Conservation (phyloP, 768 basidiomycete species). For the Boletus speciosus region DNA sequence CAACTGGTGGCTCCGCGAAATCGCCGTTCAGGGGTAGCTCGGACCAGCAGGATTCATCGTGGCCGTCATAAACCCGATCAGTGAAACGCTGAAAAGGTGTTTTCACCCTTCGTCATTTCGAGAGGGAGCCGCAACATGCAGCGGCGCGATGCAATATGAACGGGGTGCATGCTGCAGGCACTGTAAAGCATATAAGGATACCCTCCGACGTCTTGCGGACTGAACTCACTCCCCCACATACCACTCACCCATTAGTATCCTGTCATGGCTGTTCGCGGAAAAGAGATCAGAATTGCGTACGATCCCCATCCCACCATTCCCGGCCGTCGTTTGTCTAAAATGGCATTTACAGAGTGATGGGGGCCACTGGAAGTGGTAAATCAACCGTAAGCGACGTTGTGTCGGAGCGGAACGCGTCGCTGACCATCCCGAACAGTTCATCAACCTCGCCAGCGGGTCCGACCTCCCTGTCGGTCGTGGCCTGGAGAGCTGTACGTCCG, state of each 20-base stretch:
- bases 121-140: slow-evolving; percentile 16
- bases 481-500: slow-evolving; percentile 49
- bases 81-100: slow-evolving; percentile 18
- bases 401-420: neutral
- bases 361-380: slow-evolving; percentile 36
- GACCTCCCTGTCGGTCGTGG: slow-evolving; percentile 42
- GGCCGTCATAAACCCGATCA: slow-evolving; percentile 27
- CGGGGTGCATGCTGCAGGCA: slow-evolving; percentile 4
- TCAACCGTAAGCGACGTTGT: slow-evolving; percentile 27
- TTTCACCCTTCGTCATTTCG: slow-evolving; percentile 2
- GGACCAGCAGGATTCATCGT: slow-evolving; percentile 26
- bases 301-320: neutral
- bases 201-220: neutral
- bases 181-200: slow-evolving; percentile 17
- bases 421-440: slow-evolving; percentile 39
- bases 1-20: slow-evolving; percentile 7
- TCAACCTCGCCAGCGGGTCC: slow-evolving; percentile 51
- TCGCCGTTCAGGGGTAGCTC: slow-evolving; percentile 17
- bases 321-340: slow-evolving; percentile 2
- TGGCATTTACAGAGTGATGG: slow-evolving; percentile 29
- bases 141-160: slow-evolving; percentile 15
- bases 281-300: slow-evolving; percentile 34
- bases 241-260: neutral
- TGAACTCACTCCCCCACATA: slow-evolving; percentile 1
- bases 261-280: slow-evolving; percentile 25